Conservation (phyloP, 441 rosid genomes). For the Bocquillonia castaneifolia region DNA sequence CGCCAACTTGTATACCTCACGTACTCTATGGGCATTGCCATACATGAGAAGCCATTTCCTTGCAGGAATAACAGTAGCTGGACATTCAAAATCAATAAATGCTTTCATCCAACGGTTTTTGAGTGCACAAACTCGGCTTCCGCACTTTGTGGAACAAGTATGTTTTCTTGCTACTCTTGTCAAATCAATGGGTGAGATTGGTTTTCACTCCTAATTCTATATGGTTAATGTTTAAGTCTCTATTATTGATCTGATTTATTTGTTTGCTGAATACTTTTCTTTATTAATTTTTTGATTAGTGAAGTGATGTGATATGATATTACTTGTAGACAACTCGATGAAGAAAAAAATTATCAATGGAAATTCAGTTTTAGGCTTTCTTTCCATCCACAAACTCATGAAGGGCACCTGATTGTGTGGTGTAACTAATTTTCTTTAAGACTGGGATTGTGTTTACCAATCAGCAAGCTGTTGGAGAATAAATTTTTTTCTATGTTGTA, state of each 20-base stretch:
- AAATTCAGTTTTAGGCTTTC: neutral
- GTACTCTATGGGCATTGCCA: slow-evolving; percentile 81
- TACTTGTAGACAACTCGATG: neutral
- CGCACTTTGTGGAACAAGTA: slow-evolving; percentile 93
- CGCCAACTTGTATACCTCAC: slow-evolving; percentile 56
- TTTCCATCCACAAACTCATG: neutral
- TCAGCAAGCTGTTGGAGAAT: no score
- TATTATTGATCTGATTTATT: neutral
- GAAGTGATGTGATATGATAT: neutral
- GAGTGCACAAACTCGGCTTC: slow-evolving; percentile 84
- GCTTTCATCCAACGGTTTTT: slow-evolving; percentile 91
- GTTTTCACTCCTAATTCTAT: neutral
- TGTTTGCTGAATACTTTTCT: neutral
- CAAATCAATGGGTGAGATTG: neutral
- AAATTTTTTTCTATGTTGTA: no score
- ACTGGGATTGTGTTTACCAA: no score
- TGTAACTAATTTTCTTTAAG: no score
- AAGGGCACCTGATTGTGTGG: no score
- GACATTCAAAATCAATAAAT: slow-evolving; percentile 76
- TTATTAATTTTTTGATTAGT: neutral
- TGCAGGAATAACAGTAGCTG: slow-evolving; percentile 76
- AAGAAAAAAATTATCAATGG: neutral
- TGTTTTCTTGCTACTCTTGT: slow-evolving; percentile 22
- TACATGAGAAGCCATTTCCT: slow-evolving; percentile 83
- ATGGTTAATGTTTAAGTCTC: neutral